These are phyloP conservation scores for Narthecium ossifragum DNA, from an alignment of 106 monocot species.

Conservation along the genomic window DNA sequence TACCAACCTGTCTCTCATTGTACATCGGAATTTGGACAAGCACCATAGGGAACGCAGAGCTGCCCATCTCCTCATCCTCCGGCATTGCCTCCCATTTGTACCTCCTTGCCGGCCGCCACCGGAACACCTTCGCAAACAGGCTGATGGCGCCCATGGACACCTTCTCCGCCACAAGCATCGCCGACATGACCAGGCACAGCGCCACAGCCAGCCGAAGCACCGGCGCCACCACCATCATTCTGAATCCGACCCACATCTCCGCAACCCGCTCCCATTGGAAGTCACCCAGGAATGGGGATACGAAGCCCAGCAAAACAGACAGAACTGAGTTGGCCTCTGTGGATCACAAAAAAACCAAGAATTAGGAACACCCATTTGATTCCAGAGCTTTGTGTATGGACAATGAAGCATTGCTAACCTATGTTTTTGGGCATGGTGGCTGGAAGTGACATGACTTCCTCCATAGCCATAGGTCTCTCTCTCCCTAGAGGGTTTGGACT, in stretches of 20 bases:
- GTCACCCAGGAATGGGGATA: not conserved
- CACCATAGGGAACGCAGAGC: conserved; percentile 31
- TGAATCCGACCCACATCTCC: not conserved
- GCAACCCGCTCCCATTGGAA: not conserved
- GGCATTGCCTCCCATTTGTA: conserved; percentile 41
- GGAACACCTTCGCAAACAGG: conserved; percentile 15
- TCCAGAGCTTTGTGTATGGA: too few relatives aligned
- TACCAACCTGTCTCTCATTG: conserved; percentile 51
- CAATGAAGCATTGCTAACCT: too few relatives aligned
- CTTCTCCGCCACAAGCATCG: conserved; percentile 34
- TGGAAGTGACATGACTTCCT: too few relatives aligned
- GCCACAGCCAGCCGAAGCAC: conserved; percentile 12
- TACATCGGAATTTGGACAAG: conserved; percentile 46
- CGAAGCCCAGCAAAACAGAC: not conserved
- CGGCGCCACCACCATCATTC: conserved; percentile 14
- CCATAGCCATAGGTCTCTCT: too few relatives aligned
- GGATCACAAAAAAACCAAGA: too few relatives aligned
- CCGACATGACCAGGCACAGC: conserved; percentile 32
- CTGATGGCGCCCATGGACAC: conserved; percentile 20
- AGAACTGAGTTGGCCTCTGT: too few relatives aligned
- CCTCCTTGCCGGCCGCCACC: conserved; percentile 19
- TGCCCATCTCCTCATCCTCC: conserved; percentile 32
- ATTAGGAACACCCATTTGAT: too few relatives aligned
- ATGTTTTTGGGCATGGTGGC: too few relatives aligned
- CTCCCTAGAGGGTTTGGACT: too few relatives aligned